Conservation (phyloP, 805 yeast genomes). For the Starmerella bacillaris region DNA sequence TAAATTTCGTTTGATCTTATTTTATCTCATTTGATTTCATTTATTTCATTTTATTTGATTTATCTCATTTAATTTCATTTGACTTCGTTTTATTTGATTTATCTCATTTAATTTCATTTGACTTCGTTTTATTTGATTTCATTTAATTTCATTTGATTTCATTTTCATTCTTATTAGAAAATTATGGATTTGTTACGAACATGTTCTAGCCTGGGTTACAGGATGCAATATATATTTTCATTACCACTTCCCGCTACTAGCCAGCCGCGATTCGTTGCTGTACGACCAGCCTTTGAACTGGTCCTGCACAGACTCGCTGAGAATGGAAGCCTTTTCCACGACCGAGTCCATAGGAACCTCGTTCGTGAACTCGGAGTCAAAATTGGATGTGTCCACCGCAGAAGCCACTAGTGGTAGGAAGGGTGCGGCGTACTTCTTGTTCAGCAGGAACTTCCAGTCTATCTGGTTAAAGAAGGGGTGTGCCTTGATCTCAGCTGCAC, state of each 20-base stretch:
- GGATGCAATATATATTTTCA: background rate
- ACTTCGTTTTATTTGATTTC: too few species aligned
- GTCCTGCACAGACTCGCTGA: constrained; percentile 87
- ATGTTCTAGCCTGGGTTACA: background rate
- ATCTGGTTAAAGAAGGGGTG: constrained; percentile 79
- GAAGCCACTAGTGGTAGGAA: constrained; percentile 80
- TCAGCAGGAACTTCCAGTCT: constrained; percentile 69
- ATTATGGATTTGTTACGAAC: too few species aligned
- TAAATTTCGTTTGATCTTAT: too few species aligned
- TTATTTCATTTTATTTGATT: too few species aligned
- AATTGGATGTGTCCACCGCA: constrained; percentile 79
- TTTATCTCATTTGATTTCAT: too few species aligned
- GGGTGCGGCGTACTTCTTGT: constrained; percentile 86
- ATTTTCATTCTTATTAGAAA: too few species aligned
- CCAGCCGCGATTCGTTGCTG: constrained; percentile 22
- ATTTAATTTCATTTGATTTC: too few species aligned
- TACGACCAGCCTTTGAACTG: constrained; percentile 99
- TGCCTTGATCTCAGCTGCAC: constrained; percentile 64
- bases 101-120: too few species aligned
- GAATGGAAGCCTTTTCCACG: constrained; percentile 55
- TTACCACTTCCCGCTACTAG: constrained; percentile 22
- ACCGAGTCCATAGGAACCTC: constrained; percentile 92
- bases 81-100: too few species aligned
- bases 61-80: too few species aligned
- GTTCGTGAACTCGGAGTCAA: constrained; percentile 69